Evolutionary conservation across 2,329 filamentous ascomycete species (phyloP), one percentile per base, ranked within the genome.

Genomic region (Colletotrichum falcatum): DNA sequence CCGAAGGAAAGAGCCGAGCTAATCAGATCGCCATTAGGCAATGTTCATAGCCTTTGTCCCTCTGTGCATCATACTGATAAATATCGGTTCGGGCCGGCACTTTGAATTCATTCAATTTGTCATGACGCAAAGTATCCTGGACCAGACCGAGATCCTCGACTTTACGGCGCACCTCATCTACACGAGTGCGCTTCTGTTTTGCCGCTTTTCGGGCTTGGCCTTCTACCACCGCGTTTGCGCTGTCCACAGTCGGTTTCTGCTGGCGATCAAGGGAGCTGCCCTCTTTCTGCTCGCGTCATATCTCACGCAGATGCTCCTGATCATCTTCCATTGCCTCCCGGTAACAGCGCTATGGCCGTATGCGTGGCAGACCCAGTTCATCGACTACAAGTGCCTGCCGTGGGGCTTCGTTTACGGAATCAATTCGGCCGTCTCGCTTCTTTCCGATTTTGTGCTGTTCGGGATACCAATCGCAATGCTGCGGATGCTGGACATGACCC

Each of bases 281-380:
- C 79, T 74, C 3, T 70, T 84, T 42, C 74, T 86, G 26, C 72
- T 83, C 42, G 80, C 78, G 8, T 83, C 82, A 0, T 87, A 81
- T 59, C 69, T 87, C 1, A 82, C 84, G 0, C 85, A 87, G 66
- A 77, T 87, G 16, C 79, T 86, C 33, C 79, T 88, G 2, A 77
- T 87, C 58, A 79, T 87, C 66, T 86, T 87, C 71, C 85, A 87
- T 75, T 87, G 85, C 68, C 75, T 74, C 1, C 86, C 86, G 0
- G 83, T 87, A 0, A 87, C 85, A 0, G 84, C 80, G 0, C 75
- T 84, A 2, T 87, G 86, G 86, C 85, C 86, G 0, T 87, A 88
- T 63, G 79, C 76, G 1, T 87, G 82, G 79, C 84, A 88, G 72
- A 74, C 77, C 0, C 79, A 79, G 12, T 77, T 74, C 12, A 76